phyloP scores from a whole-genome alignment of 257 asterid genomes.

The Solanum acaule region DNA sequence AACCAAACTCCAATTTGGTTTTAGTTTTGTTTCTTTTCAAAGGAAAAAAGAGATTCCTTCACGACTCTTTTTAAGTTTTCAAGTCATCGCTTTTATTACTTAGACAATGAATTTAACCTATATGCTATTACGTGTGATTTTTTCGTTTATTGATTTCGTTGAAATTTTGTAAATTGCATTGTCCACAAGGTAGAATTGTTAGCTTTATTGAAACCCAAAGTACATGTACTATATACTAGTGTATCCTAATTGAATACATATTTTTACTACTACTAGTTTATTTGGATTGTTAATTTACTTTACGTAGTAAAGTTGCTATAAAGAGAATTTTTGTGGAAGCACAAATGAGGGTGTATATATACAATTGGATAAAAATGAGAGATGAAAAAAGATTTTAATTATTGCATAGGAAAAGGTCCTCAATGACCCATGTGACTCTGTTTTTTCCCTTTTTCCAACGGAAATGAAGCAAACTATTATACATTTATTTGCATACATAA shows the following conservation, averaged over 20 bases:
- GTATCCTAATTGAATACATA: not conserved
- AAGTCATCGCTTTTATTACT: not conserved
- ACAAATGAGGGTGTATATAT: not conserved
- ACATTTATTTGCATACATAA: not conserved
- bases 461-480: not conserved
- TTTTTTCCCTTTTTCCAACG: not conserved
- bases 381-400: not conserved
- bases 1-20: not conserved
- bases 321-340: not conserved
- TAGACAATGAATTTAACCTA: too few relatives aligned
- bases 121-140: too few relatives aligned
- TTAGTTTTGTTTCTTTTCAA: not conserved
- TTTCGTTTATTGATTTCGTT: not conserved
- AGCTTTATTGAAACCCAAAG: not conserved
- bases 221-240: not conserved
- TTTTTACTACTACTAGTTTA: not conserved
- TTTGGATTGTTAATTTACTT: not conserved
- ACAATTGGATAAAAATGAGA: not conserved
- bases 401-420: not conserved
- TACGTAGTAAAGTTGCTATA: not conserved
- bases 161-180: not conserved
- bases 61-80: not conserved
- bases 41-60: not conserved
- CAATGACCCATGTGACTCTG: slow-evolving; percentile 3
- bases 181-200: not conserved